Evolutionary conservation across 768 basidiomycete species (phyloP).

Genomic region (Mycena metata): DNA sequence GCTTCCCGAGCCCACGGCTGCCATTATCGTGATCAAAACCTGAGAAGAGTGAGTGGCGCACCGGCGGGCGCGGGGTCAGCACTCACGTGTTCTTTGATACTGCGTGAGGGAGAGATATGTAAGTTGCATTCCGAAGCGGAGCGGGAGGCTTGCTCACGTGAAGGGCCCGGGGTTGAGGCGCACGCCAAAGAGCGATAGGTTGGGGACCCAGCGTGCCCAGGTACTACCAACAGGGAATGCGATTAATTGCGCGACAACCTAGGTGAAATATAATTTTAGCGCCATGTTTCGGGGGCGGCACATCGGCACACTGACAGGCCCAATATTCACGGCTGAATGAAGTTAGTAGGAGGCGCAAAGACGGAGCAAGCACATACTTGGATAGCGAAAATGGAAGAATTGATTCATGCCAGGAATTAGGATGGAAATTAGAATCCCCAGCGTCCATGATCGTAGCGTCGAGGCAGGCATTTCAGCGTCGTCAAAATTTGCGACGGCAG

Average conservation of each 20-base stretch:
- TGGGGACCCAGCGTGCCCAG: slow-evolving; percentile 74
- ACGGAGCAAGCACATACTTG: slow-evolving; percentile 48
- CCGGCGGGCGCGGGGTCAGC: background rate
- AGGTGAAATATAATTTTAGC: slow-evolving; percentile 37
- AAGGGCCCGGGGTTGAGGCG: slow-evolving; percentile 82
- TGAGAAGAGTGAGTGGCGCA: slow-evolving; percentile 32
- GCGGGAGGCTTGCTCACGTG: slow-evolving; percentile 43
- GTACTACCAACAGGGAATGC: slow-evolving; percentile 77
- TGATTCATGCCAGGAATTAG: slow-evolving; percentile 82
- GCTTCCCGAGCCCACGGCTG: slow-evolving; percentile 64
- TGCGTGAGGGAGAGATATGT: background rate
- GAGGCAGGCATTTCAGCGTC: slow-evolving; percentile 74
- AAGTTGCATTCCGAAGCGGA: background rate
- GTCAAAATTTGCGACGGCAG: slow-evolving; percentile 81
- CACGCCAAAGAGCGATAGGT: slow-evolving; percentile 67
- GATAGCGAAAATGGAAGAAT: slow-evolving; percentile 82
- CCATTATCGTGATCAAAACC: slow-evolving; percentile 79
- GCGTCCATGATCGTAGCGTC: slow-evolving; percentile 71
- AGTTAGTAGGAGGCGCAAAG: background rate
- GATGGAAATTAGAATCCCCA: slow-evolving; percentile 69
- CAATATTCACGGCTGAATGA: slow-evolving; percentile 28
- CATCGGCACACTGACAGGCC: slow-evolving; percentile 21
- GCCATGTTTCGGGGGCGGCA: slow-evolving; percentile 8
- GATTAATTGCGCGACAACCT: slow-evolving; percentile 79
- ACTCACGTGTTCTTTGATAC: slow-evolving; percentile 70